These are phyloP conservation scores for Clohesyomyces aquaticus DNA, from an alignment of 495 filamentous ascomycete genomes.

Conservation along the genomic window DNA sequence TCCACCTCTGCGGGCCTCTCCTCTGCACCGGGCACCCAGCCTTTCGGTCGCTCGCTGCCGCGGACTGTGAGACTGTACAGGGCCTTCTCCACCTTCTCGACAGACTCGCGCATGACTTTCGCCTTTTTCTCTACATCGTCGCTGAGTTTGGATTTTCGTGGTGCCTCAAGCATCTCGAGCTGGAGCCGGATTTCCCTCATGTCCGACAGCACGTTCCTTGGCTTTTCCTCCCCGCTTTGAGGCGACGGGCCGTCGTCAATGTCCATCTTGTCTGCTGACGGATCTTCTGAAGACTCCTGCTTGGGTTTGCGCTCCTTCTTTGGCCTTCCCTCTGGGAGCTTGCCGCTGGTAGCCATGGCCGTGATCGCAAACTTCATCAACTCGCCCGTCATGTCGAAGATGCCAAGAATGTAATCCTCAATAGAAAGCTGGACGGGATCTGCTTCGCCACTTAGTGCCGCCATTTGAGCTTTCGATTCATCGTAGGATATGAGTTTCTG, in stretches of 20 bases:
- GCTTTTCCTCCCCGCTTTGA: slow-evolving; percentile 39
- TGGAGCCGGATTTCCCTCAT: slow-evolving; percentile 70
- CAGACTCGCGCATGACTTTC: slow-evolving; percentile 81
- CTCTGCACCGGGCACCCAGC: slow-evolving; percentile 85
- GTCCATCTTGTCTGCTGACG: slow-evolving; percentile 37
- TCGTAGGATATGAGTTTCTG: slow-evolving; percentile 72
- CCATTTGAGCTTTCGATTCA: slow-evolving; percentile 58
- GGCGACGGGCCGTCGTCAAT: slow-evolving; percentile 32
- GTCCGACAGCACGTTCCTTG: slow-evolving; percentile 70
- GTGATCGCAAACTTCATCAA: slow-evolving; percentile 95
- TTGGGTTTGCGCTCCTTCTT: slow-evolving; percentile 3
- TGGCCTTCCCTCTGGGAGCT: slow-evolving; percentile 52
- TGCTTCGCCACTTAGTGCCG: slow-evolving; percentile 32
- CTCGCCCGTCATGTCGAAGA: slow-evolving; percentile 92
- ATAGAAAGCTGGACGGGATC: slow-evolving; percentile 62
- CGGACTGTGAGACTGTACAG: slow-evolving; percentile 84
- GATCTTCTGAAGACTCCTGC: slow-evolving; percentile 3
- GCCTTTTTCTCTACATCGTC: slow-evolving; percentile 77
- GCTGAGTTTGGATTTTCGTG: slow-evolving; percentile 51
- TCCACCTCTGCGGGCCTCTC: slow-evolving; percentile 33
- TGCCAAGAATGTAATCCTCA: slow-evolving; percentile 86
- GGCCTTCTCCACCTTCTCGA: slow-evolving; percentile 90
- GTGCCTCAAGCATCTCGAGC: slow-evolving; percentile 70
- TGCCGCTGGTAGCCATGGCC: slow-evolving; percentile 66
- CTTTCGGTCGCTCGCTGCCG: slow-evolving; percentile 84